Evolutionary conservation across 2,329 filamentous ascomycete species (phyloP).

Genomic region (Whalleya microplaca): DNA sequence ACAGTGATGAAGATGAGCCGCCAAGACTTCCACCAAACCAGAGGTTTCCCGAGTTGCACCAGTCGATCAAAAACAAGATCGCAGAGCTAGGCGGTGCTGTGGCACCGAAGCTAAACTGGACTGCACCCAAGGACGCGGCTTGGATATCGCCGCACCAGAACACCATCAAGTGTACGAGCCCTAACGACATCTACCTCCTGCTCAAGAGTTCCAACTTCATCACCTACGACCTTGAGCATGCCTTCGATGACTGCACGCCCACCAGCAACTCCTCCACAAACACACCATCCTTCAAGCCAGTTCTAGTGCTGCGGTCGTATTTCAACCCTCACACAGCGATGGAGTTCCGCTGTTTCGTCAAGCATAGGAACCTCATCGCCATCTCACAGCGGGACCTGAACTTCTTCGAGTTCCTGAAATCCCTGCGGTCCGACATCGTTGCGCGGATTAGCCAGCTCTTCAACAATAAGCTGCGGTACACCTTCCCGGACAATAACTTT

Average conservation of each 20-base stretch:
- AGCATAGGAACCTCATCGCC: conserved; percentile 76
- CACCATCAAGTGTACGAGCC: conserved; percentile 84
- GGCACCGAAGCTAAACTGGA: conserved; percentile 96
- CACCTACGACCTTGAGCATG: conserved; percentile 90
- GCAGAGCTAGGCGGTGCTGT: conserved; percentile 82
- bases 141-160: conserved; percentile 87
- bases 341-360: conserved; percentile 95
- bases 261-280: conserved; percentile 41
- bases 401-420: conserved; percentile 79
- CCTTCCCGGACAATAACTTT: conserved; percentile 83
- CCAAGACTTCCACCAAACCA: conserved; percentile 53
- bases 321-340: conserved; percentile 87
- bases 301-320: conserved; percentile 85
- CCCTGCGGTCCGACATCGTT: conserved; percentile 66
- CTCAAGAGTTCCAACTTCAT: conserved; percentile 95
- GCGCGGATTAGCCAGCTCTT: conserved; percentile 79
- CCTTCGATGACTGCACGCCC: conserved; percentile 75
- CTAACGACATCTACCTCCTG: conserved; percentile 91
- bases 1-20: conserved; percentile 56
- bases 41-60: conserved; percentile 73
- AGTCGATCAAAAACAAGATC: conserved; percentile 76
- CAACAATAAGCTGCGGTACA: conserved; percentile 69
- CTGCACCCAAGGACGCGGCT: conserved; percentile 90
- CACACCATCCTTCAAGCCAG: conserved; percentile 64
- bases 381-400: conserved; percentile 90